Conservation (phyloP, 495 filamentous ascomycete species). For the Aspergillus bridgeri region DNA sequence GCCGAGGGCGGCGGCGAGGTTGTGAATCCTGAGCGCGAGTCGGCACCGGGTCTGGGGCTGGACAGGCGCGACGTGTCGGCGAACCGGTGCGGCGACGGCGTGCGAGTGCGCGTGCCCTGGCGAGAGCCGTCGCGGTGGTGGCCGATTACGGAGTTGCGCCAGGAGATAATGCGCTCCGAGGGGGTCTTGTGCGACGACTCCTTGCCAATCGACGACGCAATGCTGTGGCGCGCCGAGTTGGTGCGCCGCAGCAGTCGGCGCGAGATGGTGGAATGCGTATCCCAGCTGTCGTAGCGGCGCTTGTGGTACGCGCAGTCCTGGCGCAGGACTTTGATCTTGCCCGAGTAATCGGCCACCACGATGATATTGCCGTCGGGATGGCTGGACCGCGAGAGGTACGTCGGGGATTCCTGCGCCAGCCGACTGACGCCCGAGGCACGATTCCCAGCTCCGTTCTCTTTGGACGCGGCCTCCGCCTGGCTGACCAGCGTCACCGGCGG, state of each 20-base stretch:
- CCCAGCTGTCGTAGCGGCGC: constrained; percentile 48
- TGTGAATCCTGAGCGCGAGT: constrained; percentile 32
- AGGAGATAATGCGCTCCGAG: constrained; percentile 84
- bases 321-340: constrained; percentile 88
- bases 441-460: constrained; percentile 21
- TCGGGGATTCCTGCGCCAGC: constrained; percentile 57
- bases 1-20: constrained; percentile 37
- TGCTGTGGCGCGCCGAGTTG: constrained; percentile 56
- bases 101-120: constrained; percentile 43
- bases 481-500: constrained; percentile 83
- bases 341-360: constrained; percentile 82
- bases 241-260: constrained; percentile 69
- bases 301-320: constrained; percentile 82
- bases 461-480: constrained; percentile 50
- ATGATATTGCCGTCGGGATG: constrained; percentile 90
- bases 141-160: constrained; percentile 74
- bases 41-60: constrained; percentile 23
- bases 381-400: constrained; percentile 67
- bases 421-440: constrained; percentile 46
- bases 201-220: constrained; percentile 45
- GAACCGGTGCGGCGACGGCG: constrained; percentile 56
- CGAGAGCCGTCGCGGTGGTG: constrained; percentile 41
- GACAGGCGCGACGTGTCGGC: constrained; percentile 26
- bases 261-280: constrained; percentile 70
- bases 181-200: constrained; percentile 53